Base-by-base conservation (phyloP, 495 filamentous ascomycete genomes). In the Niebla homalea region DNA sequence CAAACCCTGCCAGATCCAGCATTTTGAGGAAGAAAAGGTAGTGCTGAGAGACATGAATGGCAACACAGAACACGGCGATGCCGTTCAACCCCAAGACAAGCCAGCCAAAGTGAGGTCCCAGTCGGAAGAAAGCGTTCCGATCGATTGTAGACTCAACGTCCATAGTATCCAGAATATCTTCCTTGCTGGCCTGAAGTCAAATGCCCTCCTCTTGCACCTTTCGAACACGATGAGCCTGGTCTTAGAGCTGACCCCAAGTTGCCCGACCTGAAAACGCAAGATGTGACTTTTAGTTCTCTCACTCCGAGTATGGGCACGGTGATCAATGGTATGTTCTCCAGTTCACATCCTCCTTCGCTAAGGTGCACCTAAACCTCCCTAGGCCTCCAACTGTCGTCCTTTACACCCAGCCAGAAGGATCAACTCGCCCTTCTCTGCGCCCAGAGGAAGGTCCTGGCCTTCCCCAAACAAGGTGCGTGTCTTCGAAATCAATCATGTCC, bases 351-450 rank as follows among this genome's bases (percentile, higher is more conserved):
- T 22, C 10, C 12, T 10, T 8, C 39, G 16, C 15, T 15, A 19
- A 16, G 39, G 1, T 22, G 39, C 39, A 11, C 5, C 39, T 42
- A 16, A 42, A 18, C 0, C 39, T 11, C 2, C 15, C 39, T 61
- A 35, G 75, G 75, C 21, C 65, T 79, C 6, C 73, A 80, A 60
- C 59, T 80, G 23, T 77, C 72, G 64, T 64, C 73, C 51, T 63
- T 80, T 2, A 70, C 62, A 38, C 61, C 69, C 36, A 65, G 67
- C 36, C 75, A 70, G 48, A 76, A 77, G 50, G 75, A 79, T 56
- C 73, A 80, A 53, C 58, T 80, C 2, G 76, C 77, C 1, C 62
- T 78, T 1, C 74, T 74, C 49, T 73, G 76, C 14, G 77, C 77
- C 12, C 69, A 78, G 58, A 64, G 72, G 22, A 77, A 77, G 50